Conservation (phyloP, 345 rosid species). For the Syzygium aromaticum region DNA sequence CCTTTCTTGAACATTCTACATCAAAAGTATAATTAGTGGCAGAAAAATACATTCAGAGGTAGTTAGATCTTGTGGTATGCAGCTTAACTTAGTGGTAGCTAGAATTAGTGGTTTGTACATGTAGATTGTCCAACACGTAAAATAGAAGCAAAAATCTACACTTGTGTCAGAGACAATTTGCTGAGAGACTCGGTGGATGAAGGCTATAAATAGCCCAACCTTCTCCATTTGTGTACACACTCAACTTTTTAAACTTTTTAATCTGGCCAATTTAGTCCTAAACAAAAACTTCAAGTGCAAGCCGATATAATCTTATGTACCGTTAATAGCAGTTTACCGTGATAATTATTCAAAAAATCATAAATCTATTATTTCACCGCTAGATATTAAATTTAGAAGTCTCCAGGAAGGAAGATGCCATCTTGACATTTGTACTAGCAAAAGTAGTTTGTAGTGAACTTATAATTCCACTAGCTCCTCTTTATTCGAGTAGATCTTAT, state of each 20-base stretch:
- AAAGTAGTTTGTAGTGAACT: neutral
- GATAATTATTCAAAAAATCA: no score
- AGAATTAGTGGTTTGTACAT: neutral
- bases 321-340: no score
- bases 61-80: neutral
- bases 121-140: neutral
- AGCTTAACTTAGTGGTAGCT: neutral
- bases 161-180: neutral
- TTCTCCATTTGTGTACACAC: no score
- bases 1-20: neutral
- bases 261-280: no score
- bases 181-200: neutral
- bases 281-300: no score
- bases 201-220: no score
- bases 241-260: no score
- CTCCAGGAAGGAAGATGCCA: neutral
- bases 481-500: neutral
- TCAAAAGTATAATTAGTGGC: neutral
- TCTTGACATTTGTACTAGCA: neutral
- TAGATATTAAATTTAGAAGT: neutral
- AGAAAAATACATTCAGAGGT: neutral
- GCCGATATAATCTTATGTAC: no score
- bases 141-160: neutral
- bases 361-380: no score
- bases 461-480: neutral